A percentile compares a stretch with the other conserved stretches of the same genome.
Evolutionary conservation across 768 basidiomycete genomes (phyloP).

Genomic region (Hortiboletus campestris): DNA sequence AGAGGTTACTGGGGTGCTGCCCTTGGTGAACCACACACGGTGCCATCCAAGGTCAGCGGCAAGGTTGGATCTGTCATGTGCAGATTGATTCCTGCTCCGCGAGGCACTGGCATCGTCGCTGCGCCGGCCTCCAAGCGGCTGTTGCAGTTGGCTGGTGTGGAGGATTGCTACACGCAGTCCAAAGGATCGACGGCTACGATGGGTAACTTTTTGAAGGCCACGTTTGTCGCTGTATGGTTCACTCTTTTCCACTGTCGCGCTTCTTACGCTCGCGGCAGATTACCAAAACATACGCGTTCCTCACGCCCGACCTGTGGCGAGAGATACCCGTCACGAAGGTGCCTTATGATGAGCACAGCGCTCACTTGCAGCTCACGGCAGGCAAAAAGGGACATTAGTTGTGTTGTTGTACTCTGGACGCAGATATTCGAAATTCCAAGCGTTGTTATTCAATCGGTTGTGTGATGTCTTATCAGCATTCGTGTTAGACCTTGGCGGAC

Average conservation of each 20-base stretch:
- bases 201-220: slow-evolving; percentile 99
- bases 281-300: slow-evolving; percentile 97
- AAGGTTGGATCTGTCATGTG: slow-evolving; percentile 99
- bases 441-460: background rate
- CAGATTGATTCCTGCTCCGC: slow-evolving; percentile 95
- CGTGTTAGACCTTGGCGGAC: too few species aligned
- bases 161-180: slow-evolving; percentile 97
- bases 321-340: slow-evolving; percentile 87
- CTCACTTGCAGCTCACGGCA: slow-evolving; percentile 81
- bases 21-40: slow-evolving; percentile 98
- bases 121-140: slow-evolving; percentile 97
- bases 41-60: slow-evolving; percentile 97
- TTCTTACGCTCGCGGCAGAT: slow-evolving; percentile 49
- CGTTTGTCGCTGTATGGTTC: slow-evolving; percentile 79
- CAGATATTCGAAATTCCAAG: slow-evolving; percentile 1
- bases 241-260: background rate
- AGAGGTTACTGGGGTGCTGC: slow-evolving; percentile 99
- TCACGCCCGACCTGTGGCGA: slow-evolving; percentile 97
- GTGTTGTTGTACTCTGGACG: background rate
- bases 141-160: slow-evolving; percentile 94
- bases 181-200: slow-evolving; percentile 98
- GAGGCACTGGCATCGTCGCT: slow-evolving; percentile 99
- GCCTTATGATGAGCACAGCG: slow-evolving; percentile 94
- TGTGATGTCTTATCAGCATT: background rate
- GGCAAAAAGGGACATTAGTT: slow-evolving; percentile 70